Evolutionary conservation across 2,329 filamentous ascomycete genomes (phyloP).

Genomic region (Colletotrichum plurivorum): DNA sequence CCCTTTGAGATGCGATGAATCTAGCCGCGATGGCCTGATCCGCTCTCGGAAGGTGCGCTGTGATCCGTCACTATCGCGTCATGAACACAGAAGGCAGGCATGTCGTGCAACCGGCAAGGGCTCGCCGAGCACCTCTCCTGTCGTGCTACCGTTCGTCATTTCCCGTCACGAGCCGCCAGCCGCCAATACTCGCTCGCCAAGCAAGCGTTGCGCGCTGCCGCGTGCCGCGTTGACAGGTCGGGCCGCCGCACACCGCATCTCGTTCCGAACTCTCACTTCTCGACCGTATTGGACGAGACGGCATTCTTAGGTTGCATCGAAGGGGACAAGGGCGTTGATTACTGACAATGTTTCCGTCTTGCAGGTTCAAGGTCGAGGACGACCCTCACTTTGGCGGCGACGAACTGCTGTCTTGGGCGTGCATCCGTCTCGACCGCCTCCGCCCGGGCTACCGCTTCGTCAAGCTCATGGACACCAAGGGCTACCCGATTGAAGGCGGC

Average conservation of each 20-base stretch:
- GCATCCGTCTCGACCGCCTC: slow-evolving; percentile 72
- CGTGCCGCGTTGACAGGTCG: slow-evolving; percentile 37
- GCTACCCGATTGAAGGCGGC: slow-evolving; percentile 59
- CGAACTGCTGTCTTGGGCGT: slow-evolving; percentile 67
- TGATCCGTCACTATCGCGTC: slow-evolving; percentile 16
- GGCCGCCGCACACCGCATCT: slow-evolving; percentile 26
- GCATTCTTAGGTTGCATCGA: slow-evolving; percentile 4
- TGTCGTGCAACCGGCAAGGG: slow-evolving; percentile 12
- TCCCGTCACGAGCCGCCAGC: slow-evolving; percentile 10
- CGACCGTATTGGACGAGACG: slow-evolving; percentile 10
- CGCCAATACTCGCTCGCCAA: slow-evolving; percentile 17
- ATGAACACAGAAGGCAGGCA: not conserved
- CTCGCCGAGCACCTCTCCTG: slow-evolving; percentile 6
- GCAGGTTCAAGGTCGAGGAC: slow-evolving; percentile 70
- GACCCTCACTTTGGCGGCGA: slow-evolving; percentile 57
- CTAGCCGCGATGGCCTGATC: slow-evolving; percentile 30
- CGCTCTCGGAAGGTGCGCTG: slow-evolving; percentile 11
- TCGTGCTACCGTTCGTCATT: slow-evolving; percentile 8
- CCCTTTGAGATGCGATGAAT: slow-evolving; percentile 14
- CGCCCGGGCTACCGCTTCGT: slow-evolving; percentile 69
- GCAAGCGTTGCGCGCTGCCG: slow-evolving; percentile 18
- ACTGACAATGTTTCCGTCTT: slow-evolving; percentile 43
- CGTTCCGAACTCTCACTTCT: not conserved
- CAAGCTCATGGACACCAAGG: slow-evolving; percentile 61
- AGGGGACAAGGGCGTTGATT: not conserved